A percentile compares a stretch with the other conserved stretches of the same genome.
Evolutionary conservation across 768 basidiomycete species (phyloP).

Genomic region (Mrakia hoshinonis): DNA sequence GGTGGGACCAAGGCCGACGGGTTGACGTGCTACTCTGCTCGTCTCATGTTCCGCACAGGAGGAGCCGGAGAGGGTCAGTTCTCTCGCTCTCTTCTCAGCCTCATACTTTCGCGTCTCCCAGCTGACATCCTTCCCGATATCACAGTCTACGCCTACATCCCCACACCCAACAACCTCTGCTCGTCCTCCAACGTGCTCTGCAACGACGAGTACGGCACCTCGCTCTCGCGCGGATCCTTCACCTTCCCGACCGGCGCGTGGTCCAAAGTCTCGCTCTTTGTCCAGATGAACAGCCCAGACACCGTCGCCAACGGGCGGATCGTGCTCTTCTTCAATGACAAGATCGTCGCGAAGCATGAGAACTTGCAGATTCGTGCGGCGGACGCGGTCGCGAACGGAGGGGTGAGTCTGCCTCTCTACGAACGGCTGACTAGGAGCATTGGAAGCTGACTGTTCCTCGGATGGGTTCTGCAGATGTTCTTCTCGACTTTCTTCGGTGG

Average conservation of each 20-base stretch:
- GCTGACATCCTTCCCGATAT: too few species aligned
- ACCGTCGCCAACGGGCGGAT: conserved; percentile 66
- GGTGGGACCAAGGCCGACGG: conserved; percentile 61
- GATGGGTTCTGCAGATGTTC: background rate
- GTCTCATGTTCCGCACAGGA: conserved; percentile 65
- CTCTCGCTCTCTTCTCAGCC: background rate
- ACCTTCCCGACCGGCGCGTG: conserved; percentile 45
- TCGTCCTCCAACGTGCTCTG: conserved; percentile 2
- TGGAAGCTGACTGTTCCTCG: background rate
- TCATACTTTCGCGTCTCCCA: background rate
- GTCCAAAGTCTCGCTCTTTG: conserved; percentile 62
- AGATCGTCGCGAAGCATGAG: conserved; percentile 56
- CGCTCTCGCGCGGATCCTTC: conserved; percentile 28
- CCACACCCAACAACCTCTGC: conserved; percentile 18
- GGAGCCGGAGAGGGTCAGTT: conserved; percentile 62
- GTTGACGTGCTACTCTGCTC: conserved; percentile 59
- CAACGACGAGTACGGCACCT: conserved; percentile 42
- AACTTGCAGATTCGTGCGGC: conserved; percentile 58
- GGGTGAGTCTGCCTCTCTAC: conserved; percentile 41
- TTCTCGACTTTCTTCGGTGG: conserved; percentile 30
- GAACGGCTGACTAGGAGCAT: too few species aligned
- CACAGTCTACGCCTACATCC: conserved; percentile 18
- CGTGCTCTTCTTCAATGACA: conserved; percentile 45
- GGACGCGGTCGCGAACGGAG: conserved; percentile 47
- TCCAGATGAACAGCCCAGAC: conserved; percentile 65